phyloP scores from a whole-genome alignment of 257 asterid species.

The Perilla frutescens region DNA sequence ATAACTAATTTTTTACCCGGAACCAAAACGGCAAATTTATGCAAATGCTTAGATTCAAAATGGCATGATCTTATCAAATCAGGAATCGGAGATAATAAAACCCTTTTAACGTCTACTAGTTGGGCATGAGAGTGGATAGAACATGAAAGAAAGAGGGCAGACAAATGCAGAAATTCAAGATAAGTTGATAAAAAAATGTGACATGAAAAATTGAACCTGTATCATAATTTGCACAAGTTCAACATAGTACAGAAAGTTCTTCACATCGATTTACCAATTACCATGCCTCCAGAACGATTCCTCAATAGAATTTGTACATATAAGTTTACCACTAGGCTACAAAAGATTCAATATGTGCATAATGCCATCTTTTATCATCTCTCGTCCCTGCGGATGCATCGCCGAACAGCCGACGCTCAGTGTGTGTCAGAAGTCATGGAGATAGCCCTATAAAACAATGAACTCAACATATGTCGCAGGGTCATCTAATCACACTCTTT shows the following conservation, averaged over 20 bases:
- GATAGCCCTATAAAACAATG: not conserved
- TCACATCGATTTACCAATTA: not conserved
- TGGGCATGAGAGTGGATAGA: not conserved
- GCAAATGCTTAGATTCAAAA: no score
- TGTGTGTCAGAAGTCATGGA: not conserved
- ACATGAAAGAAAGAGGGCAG: not conserved
- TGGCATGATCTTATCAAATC: no score
- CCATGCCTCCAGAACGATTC: not conserved
- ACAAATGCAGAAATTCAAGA: not conserved
- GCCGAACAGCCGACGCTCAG: not conserved
- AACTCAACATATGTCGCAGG: not conserved
- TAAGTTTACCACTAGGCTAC: not conserved
- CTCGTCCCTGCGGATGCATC: not conserved
- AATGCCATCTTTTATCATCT: not conserved
- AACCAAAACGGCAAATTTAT: no score
- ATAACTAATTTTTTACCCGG: no score
- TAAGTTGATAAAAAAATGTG: not conserved
- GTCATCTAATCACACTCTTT: conserved; percentile 49
- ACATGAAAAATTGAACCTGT: not conserved
- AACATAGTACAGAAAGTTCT: not conserved
- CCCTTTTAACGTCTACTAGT: not conserved
- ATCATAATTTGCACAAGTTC: not conserved
- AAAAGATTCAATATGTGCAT: conserved; percentile 7
- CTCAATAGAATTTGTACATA: not conserved
- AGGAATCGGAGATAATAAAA: no score